Evolutionary conservation across 176 grass and related monocot species (phyloP).

Genomic region (Oryza rufipogon): DNA sequence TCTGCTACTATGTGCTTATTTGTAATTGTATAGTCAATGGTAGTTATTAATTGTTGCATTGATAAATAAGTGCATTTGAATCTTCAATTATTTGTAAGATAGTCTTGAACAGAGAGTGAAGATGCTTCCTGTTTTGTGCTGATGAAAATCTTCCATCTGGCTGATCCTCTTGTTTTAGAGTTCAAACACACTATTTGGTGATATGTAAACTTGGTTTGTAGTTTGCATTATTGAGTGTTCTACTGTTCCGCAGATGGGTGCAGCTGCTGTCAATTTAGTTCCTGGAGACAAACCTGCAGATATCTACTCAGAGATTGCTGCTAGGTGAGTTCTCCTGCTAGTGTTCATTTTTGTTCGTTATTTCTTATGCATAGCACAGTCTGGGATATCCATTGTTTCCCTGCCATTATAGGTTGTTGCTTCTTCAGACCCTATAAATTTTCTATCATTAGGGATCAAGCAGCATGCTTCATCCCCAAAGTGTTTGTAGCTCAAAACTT

Average conservation of each 20-base stretch:
- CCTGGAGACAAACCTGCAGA: conserved; percentile 87
- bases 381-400: background rate
- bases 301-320: conserved; percentile 95
- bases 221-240: conserved; percentile 22
- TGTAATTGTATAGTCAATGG: conserved; percentile 6
- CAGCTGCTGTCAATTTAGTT: conserved; percentile 89
- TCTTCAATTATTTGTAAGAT: conserved; percentile 17
- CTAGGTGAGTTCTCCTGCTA: conserved; percentile 51
- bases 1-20: conserved; percentile 18
- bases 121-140: background rate
- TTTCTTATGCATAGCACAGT: conserved; percentile 10
- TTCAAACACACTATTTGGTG: conserved; percentile 26
- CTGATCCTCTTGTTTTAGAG: conserved; percentile 6
- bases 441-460: background rate
- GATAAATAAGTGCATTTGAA: background rate
- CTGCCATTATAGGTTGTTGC: background rate
- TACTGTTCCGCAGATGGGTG: conserved; percentile 65
- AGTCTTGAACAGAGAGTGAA: conserved; percentile 11
- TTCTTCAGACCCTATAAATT: background rate
- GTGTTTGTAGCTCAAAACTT: background rate
- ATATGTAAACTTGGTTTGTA: conserved; percentile 17
- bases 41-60: conserved; percentile 16
- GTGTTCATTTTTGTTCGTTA: background rate
- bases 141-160: background rate
- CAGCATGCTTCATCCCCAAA: background rate